Conservation (phyloP, 495 filamentous ascomycete genomes). For the Penicillium psychrofluorescens region DNA sequence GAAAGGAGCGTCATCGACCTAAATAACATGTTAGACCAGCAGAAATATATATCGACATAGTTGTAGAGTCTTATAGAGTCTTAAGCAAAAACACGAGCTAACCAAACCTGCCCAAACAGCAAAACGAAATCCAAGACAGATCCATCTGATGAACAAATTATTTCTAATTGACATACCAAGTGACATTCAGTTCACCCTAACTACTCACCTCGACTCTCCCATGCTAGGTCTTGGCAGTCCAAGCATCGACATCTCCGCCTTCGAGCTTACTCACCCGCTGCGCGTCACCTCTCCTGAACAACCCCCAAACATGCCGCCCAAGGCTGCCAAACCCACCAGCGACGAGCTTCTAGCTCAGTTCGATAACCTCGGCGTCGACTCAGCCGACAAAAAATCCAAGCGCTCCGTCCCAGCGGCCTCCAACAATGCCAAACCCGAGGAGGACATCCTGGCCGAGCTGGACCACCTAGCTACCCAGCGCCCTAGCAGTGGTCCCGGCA, state of each 20-base stretch:
- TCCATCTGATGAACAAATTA: no score
- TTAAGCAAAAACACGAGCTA: no score
- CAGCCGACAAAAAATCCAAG: constrained; percentile 29
- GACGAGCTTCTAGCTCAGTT: constrained; percentile 82
- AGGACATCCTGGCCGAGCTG: constrained; percentile 78
- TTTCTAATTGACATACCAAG: background rate
- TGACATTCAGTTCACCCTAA: no score
- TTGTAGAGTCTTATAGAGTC: no score
- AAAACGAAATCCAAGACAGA: no score
- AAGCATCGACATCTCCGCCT: constrained; percentile 2
- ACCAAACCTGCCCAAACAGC: no score
- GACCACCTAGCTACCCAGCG: constrained; percentile 67
- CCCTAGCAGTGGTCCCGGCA: constrained; percentile 66
- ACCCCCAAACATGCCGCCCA: constrained; percentile 30
- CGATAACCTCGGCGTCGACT: constrained; percentile 58
- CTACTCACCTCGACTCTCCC: no score
- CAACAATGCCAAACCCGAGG: constrained; percentile 39
- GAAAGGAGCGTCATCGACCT: no score
- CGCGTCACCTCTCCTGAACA: constrained; percentile 27
- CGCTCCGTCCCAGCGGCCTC: constrained; percentile 22
- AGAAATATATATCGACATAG: no score
- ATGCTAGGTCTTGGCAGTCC: constrained; percentile 20
- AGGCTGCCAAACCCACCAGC: constrained; percentile 54
- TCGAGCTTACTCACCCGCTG: no score
- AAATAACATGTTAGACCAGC: no score